Base-by-base conservation (phyloP, 1,284 basidiomycete species). In the Melampsora larici-populina region DNA sequence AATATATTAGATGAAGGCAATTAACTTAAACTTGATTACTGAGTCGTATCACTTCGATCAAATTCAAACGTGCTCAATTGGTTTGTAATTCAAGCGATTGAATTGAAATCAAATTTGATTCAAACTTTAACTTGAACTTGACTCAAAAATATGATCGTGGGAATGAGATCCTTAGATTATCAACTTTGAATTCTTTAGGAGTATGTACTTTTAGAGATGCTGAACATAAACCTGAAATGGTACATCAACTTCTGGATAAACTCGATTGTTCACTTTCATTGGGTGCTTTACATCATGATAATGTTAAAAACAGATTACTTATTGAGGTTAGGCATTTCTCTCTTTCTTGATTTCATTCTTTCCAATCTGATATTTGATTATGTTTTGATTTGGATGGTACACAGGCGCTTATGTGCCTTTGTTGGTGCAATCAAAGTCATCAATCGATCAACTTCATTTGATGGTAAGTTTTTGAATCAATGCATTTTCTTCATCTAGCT, bases 211-310 rank as follows among this genome's bases (percentile, higher is more conserved):
- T 75, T 55, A 75, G 72, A 40, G 72, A 75, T 60, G 63, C 29
- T 46, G 72, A 75, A 67, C 72, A 75, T 17, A 67, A 67, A 48
- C 36, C 63, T 17, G 72, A 75, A 67, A 75, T 75, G 72, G 72
- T 75, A 2, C 55, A 49, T 49, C 46, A 75, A 66, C 64, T 75
- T 17, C 24, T 75, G 11, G 67, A 68, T 40, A 64, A 75, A 40
- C 31, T 75, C 43, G 72, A 75, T 6, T 48, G 58, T 64, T 40
- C 67, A 17, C n/a, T n/a, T n/a, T n/a, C n/a, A n/a, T n/a, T n/a
- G n/a, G n/a, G n/a, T n/a, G n/a, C n/a, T n/a, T n/a, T 75, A 26
- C 43, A 75, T 18, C 43, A 75, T 24, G 72, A 75, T 29, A 31
- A 49, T 1, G 46, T 36, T 13, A 75, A 62, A 40, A 31, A 64